Percentiles rank a stretch among this genome's conserved stretches.
Conservation (phyloP, 2,329 filamentous ascomycete genomes). For the Phyllosticta citrichinensis region DNA sequence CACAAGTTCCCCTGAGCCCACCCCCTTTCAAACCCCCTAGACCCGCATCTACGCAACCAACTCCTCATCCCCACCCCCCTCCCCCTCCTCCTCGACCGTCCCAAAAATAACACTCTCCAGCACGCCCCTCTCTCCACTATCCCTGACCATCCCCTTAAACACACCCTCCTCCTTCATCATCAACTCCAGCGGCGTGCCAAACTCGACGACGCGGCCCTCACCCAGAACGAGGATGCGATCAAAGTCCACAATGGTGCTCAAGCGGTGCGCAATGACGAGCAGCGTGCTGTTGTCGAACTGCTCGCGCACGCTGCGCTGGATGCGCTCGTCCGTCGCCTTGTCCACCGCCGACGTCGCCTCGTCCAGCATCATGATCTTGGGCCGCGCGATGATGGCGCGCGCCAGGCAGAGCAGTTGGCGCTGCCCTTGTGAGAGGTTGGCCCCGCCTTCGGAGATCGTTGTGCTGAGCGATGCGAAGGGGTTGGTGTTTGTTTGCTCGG, state of each 20-base stretch:
- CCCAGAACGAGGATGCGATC: slow-evolving; percentile 19
- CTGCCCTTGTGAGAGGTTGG: slow-evolving; percentile 16
- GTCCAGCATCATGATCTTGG: slow-evolving; percentile 70
- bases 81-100: not conserved
- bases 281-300: slow-evolving; percentile 16
- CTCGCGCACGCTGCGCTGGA: slow-evolving; percentile 14
- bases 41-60: not conserved
- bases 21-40: too few species aligned
- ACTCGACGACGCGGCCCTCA: slow-evolving; percentile 18
- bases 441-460: slow-evolving; percentile 13
- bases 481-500: slow-evolving; percentile 12
- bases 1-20: too few species aligned
- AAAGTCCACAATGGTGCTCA: slow-evolving; percentile 17
- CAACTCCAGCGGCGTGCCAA: slow-evolving; percentile 3
- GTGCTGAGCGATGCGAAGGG: slow-evolving; percentile 13
- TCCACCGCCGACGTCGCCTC: slow-evolving; percentile 59
- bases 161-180: not conserved
- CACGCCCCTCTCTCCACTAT: slow-evolving; percentile 3
- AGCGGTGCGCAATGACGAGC: slow-evolving; percentile 20
- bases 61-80: not conserved
- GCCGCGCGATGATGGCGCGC: slow-evolving; percentile 32
- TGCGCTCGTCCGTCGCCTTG: slow-evolving; percentile 15
- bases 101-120: slow-evolving; percentile 6
- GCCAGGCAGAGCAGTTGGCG: slow-evolving; percentile 17
- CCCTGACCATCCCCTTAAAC: slow-evolving; percentile 8